Percentiles rank a stretch among this genome's conserved stretches.
phyloP scores from a whole-genome alignment of 2,329 filamentous ascomycete species.

The Apiospora phragmitis region DNA sequence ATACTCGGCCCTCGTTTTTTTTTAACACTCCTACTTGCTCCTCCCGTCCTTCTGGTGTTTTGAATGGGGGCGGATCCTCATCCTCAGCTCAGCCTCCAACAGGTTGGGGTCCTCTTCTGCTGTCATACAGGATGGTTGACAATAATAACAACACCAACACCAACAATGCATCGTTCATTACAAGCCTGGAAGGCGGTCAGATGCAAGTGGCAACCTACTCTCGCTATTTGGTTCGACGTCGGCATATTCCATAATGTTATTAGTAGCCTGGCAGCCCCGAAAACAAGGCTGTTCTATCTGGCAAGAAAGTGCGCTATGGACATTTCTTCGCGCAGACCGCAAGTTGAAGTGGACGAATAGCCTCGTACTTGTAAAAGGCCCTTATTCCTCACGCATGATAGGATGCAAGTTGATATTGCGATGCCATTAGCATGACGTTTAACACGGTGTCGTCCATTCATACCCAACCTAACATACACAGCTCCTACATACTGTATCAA shows the following conservation, averaged over 20 bases:
- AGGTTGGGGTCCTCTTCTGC: background rate
- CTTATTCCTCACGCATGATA: background rate
- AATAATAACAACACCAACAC: background rate
- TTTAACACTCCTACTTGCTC: background rate
- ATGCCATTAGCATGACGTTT: conserved; percentile 1
- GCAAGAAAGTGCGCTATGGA: background rate
- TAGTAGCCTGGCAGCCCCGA: background rate
- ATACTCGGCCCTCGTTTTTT: background rate
- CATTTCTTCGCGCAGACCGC: background rate
- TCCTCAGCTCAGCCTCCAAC: background rate
- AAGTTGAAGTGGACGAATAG: background rate
- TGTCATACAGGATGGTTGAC: background rate
- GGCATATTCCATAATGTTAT: background rate
- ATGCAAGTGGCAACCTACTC: background rate
- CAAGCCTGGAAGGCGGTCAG: background rate
- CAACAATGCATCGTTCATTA: background rate
- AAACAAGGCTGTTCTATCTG: background rate
- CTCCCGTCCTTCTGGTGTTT: background rate
- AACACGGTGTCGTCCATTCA: background rate
- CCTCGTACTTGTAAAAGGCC: background rate
- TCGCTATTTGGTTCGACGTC: background rate
- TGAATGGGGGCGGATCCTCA: background rate
- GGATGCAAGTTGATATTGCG: background rate
- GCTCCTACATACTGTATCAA: background rate
- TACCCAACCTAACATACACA: background rate